phyloP scores from a whole-genome alignment of 2,329 filamentous ascomycete species.

The Alternaria consortialis region DNA sequence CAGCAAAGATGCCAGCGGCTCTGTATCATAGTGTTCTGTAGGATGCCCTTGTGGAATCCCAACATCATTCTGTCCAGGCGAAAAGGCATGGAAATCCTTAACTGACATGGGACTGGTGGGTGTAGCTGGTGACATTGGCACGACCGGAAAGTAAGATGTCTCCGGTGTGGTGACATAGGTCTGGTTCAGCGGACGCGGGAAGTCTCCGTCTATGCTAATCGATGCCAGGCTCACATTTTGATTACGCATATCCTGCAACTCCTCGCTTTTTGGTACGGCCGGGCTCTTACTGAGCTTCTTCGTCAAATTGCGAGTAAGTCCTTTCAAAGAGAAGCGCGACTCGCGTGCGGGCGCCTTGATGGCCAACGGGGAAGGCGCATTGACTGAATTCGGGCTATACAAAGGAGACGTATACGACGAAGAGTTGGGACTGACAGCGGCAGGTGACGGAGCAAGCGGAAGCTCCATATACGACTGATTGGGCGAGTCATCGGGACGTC shows the following conservation, averaged over 20 bases:
- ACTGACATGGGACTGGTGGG: constrained; percentile 22
- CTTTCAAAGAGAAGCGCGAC: constrained; percentile 43
- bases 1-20: constrained; percentile 40
- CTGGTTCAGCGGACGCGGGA: constrained; percentile 30
- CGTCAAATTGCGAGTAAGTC: constrained; percentile 42
- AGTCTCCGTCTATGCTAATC: constrained; percentile 24
- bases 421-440: constrained; percentile 38
- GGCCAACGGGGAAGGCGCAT: constrained; percentile 31
- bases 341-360: constrained; percentile 30
- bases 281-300: constrained; percentile 33
- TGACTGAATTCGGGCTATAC: constrained; percentile 35
- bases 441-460: constrained; percentile 38
- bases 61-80: constrained; percentile 15
- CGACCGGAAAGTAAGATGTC: constrained; percentile 29
- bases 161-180: constrained; percentile 29
- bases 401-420: constrained; percentile 39
- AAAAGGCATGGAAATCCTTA: constrained; percentile 13
- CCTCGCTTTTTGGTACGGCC: constrained; percentile 26
- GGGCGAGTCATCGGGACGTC: constrained; percentile 29
- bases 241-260: constrained; percentile 34
- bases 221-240: constrained; percentile 20
- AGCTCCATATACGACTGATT: constrained; percentile 24
- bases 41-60: constrained; percentile 12
- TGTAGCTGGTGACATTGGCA: constrained; percentile 28
- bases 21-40: constrained; percentile 13